Percentiles rank a stretch among this genome's conserved stretches.
phyloP scores from a whole-genome alignment of 331 rosid genomes.

The Malus hybrid region DNA sequence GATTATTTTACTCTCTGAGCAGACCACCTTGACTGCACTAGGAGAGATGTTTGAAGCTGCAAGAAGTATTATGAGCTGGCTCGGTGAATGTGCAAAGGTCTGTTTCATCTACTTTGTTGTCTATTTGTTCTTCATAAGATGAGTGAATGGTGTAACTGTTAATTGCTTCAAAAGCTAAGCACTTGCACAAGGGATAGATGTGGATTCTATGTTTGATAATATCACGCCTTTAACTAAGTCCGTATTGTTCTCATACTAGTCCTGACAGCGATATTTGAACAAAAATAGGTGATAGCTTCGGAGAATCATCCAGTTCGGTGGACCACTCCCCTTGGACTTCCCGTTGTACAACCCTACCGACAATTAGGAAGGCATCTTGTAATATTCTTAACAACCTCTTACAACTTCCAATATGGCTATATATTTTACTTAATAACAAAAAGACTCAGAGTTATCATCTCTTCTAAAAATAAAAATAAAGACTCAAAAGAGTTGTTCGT shows the following conservation, averaged over 20 bases:
- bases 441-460: background rate
- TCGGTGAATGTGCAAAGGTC: slow-evolving; percentile 98
- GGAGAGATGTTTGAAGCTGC: slow-evolving; percentile 98
- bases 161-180: background rate
- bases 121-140: background rate
- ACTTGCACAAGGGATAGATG: background rate
- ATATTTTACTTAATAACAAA: background rate
- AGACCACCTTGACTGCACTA: slow-evolving; percentile 81
- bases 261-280: slow-evolving; percentile 11
- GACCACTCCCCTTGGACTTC: slow-evolving; percentile 94
- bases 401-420: slow-evolving; percentile 1
- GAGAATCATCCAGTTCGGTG: slow-evolving; percentile 82
- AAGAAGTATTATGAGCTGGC: slow-evolving; percentile 92
- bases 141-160: background rate
- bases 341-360: slow-evolving; percentile 93
- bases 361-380: slow-evolving; percentile 75
- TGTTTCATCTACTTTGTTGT: slow-evolving; percentile 15
- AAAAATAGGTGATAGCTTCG: slow-evolving; percentile 71
- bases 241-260: slow-evolving; percentile 1
- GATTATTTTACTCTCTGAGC: slow-evolving; percentile 20
- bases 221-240: background rate
- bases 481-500: background rate
- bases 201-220: background rate
- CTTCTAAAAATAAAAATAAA: no score
- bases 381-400: slow-evolving; percentile 27